These are phyloP conservation scores for Septoria linicola DNA, from an alignment of 2,329 filamentous ascomycete genomes.

Conservation along the genomic window DNA sequence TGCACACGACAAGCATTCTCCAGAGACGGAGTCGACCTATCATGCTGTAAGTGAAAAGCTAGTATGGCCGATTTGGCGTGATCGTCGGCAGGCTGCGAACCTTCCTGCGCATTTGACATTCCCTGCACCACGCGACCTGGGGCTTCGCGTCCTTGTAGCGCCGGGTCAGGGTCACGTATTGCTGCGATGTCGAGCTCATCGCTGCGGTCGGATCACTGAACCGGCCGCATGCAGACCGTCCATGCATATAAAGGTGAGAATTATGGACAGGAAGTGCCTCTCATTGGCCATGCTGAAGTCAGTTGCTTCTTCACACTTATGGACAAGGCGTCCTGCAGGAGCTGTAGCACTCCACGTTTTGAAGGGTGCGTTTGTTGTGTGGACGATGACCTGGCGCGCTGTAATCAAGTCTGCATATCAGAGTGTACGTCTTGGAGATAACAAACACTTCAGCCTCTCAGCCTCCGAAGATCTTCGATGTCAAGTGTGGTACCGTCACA, in stretches of 20 bases:
- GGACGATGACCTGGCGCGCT: too few relatives aligned
- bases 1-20: constrained; percentile 3
- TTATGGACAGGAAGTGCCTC: not conserved
- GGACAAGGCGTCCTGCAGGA: not conserved
- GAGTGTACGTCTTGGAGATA: too few relatives aligned
- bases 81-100: not conserved
- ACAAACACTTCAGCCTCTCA: too few relatives aligned
- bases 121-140: constrained; percentile 3
- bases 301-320: not conserved
- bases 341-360: too few relatives aligned
- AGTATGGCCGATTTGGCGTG: too few relatives aligned
- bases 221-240: not conserved
- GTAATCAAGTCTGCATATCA: too few relatives aligned
- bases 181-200: not conserved
- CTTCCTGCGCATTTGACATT: constrained; percentile 4
- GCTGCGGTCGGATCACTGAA: not conserved
- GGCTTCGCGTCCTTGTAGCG: not conserved
- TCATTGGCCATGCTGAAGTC: not conserved
- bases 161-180: not conserved
- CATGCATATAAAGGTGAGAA: not conserved
- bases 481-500: too few relatives aligned
- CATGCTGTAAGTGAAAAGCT: not conserved
- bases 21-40: constrained; percentile 5
- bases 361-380: too few relatives aligned
- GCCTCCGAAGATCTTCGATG: too few relatives aligned